These are phyloP conservation scores for Colletotrichum sojae DNA, from an alignment of 2,329 filamentous ascomycete genomes.

Conservation along the genomic window DNA sequence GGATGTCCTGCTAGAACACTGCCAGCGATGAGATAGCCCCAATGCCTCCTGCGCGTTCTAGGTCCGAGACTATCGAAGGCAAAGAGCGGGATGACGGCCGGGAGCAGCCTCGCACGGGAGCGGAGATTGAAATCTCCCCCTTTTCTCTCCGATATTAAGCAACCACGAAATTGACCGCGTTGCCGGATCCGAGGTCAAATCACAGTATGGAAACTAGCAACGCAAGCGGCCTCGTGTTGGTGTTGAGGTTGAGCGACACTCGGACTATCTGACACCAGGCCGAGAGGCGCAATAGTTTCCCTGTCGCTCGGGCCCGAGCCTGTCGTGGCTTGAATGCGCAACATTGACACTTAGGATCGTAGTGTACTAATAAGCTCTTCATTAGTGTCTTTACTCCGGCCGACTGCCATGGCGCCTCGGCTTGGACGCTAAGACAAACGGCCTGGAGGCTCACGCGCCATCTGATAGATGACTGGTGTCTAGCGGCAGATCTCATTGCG, in stretches of 20 bases:
- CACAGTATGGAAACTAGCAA: background rate
- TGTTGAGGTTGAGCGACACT: background rate
- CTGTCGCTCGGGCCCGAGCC: conserved; percentile 3
- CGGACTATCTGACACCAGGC: conserved; percentile 1
- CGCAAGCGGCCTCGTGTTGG: conserved; percentile 6
- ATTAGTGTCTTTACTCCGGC: background rate
- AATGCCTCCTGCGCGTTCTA: background rate
- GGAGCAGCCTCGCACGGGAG: conserved; percentile 25
- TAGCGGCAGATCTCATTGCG: conserved; percentile 23
- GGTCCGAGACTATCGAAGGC: conserved; percentile 18
- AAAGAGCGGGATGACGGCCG: conserved; percentile 13
- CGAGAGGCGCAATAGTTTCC: conserved; percentile 29
- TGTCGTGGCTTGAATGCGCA: conserved; percentile 8
- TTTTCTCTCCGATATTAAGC: conserved; percentile 13
- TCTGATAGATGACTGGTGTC: background rate
- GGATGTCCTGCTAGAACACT: background rate
- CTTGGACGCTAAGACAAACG: conserved; percentile 21
- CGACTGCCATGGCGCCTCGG: conserved; percentile 9
- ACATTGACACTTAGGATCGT: conserved; percentile 27
- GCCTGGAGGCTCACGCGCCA: conserved; percentile 5
- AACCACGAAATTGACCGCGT: background rate
- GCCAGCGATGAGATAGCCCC: background rate
- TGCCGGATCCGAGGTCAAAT: conserved; percentile 16
- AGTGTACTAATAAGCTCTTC: too few species aligned
- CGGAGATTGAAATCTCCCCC: background rate